phyloP scores from a whole-genome alignment of 2,329 filamentous ascomycete species.

The Calonectria pteridis region DNA sequence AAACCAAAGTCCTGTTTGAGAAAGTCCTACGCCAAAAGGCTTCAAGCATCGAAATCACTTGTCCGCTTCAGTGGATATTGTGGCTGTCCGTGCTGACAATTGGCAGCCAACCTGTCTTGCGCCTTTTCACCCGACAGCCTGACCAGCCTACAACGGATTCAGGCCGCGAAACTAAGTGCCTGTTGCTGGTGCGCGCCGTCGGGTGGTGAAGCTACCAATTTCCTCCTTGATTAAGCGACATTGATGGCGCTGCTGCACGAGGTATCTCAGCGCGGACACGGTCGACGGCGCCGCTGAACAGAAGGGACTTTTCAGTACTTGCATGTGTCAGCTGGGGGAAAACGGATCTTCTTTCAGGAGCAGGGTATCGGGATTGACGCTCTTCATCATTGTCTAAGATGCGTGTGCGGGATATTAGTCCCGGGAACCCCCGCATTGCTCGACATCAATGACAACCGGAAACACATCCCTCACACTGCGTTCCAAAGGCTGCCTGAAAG shows the following conservation, averaged over 20 bases:
- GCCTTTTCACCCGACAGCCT: neutral
- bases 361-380: neutral
- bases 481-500: no score
- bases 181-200: neutral
- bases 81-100: slow-evolving; percentile 5
- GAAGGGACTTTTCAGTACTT: neutral
- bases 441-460: neutral
- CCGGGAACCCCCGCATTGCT: neutral
- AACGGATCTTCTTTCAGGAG: neutral
- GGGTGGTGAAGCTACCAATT: neutral
- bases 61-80: neutral
- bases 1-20: neutral
- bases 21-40: slow-evolving; percentile 1
- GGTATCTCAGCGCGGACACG: neutral
- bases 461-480: no score
- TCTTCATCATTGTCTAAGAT: neutral
- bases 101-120: neutral
- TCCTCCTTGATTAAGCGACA: slow-evolving; percentile 3
- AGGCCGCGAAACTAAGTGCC: neutral
- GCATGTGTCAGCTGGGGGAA: neutral
- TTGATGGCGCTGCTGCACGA: neutral
- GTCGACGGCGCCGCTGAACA: neutral
- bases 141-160: neutral
- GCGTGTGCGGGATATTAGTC: neutral
- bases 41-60: neutral